Conservation (phyloP, 441 rosid genomes). For the Pelargonium fulgidum region DNA sequence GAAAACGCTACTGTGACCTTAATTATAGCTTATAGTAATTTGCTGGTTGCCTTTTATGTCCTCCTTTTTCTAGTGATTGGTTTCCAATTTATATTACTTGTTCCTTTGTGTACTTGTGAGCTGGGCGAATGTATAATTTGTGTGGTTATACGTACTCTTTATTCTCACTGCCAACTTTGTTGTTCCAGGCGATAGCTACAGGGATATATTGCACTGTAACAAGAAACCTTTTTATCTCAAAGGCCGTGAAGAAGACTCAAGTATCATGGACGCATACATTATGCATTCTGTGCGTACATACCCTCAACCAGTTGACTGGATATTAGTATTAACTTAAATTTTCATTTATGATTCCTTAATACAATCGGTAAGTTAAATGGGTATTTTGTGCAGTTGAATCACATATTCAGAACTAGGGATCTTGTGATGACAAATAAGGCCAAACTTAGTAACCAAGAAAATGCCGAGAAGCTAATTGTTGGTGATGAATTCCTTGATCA, state of each 20-base stretch:
- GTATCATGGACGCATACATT: slow-evolving; percentile 66
- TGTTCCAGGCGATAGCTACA: slow-evolving; percentile 61
- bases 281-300: slow-evolving; percentile 69
- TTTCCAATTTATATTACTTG: background rate
- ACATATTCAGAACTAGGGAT: slow-evolving; percentile 65
- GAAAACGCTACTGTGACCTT: background rate
- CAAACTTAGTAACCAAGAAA: slow-evolving; percentile 55
- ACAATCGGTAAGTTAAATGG: slow-evolving; percentile 20
- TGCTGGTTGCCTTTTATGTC: background rate
- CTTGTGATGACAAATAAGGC: slow-evolving; percentile 71
- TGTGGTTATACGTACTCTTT: slow-evolving; percentile 20
- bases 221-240: slow-evolving; percentile 78
- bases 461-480: slow-evolving; percentile 42
- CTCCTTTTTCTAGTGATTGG: background rate
- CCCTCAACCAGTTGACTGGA: slow-evolving; percentile 3
- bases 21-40: background rate
- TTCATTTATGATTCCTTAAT: slow-evolving; percentile 4
- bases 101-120: background rate
- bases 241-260: slow-evolving; percentile 73
- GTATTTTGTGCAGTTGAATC: slow-evolving; percentile 73
- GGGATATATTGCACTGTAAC: slow-evolving; percentile 76
- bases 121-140: background rate
- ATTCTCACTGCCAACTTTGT: slow-evolving; percentile 3
- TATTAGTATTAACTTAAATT: background rate
- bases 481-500: slow-evolving; percentile 66